These are phyloP conservation scores for Plasmodium berghei DNA, from an alignment of 169 alveolate genomes.

Conservation along the genomic window DNA sequence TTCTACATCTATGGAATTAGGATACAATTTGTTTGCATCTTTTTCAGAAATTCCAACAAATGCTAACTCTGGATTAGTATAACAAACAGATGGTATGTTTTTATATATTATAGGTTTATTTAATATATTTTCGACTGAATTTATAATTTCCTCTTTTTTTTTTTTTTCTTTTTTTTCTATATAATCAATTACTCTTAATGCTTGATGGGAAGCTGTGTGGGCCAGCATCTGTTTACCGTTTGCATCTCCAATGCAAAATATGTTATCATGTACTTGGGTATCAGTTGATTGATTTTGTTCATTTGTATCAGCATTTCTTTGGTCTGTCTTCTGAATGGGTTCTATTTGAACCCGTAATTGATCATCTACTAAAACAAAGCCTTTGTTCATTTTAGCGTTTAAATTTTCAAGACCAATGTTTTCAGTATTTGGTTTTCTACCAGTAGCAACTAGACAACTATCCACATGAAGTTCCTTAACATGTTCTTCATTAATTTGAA, in stretches of 20 bases:
- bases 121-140: neutral
- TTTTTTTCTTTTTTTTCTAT: slow-evolving; percentile 89
- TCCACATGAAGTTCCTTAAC: slow-evolving; percentile 79
- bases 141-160: neutral
- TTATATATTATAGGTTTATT: slow-evolving; percentile 64
- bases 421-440: slow-evolving; percentile 85
- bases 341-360: slow-evolving; percentile 72
- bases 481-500: neutral
- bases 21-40: slow-evolving; percentile 66
- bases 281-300: too few species aligned
- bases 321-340: neutral
- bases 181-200: slow-evolving; percentile 92
- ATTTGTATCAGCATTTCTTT: too few species aligned
- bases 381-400: slow-evolving; percentile 70
- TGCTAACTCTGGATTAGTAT: slow-evolving; percentile 81
- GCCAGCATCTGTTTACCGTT: slow-evolving; percentile 81
- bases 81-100: slow-evolving; percentile 82
- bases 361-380: slow-evolving; percentile 78
- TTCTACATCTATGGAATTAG: slow-evolving; percentile 72
- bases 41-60: slow-evolving; percentile 82
- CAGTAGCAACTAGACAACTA: slow-evolving; percentile 84
- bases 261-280: slow-evolving; percentile 40
- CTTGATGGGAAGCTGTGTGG: slow-evolving; percentile 83
- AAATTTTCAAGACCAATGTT: slow-evolving; percentile 75
- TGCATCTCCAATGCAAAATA: slow-evolving; percentile 84